A percentile compares a stretch with the other conserved stretches of the same genome.
phyloP scores from a whole-genome alignment of 148 eudicot species.

The Fagopyrum tataricum region DNA sequence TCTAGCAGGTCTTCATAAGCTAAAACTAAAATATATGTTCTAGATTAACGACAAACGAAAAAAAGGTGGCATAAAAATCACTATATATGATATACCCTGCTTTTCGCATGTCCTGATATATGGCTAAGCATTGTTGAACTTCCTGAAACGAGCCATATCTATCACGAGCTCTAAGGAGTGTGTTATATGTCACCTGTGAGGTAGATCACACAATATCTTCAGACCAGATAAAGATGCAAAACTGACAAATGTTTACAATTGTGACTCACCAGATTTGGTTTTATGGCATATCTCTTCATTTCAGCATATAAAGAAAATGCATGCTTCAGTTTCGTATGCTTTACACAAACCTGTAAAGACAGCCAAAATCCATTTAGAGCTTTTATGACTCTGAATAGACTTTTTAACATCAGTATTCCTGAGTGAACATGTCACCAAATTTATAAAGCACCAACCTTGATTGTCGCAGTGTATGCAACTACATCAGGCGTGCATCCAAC shows the following conservation, averaged over 20 bases:
- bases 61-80: neutral
- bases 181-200: slow-evolving; percentile 81
- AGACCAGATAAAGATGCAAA: neutral
- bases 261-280: slow-evolving; percentile 70
- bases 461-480: slow-evolving; percentile 75
- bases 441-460: slow-evolving; percentile 45
- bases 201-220: slow-evolving; percentile 9
- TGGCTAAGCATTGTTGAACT: slow-evolving; percentile 79
- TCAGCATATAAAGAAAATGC: slow-evolving; percentile 79
- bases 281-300: slow-evolving; percentile 66
- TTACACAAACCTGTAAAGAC: slow-evolving; percentile 62
- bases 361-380: slow-evolving; percentile 9
- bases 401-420: neutral
- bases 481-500: slow-evolving; percentile 81
- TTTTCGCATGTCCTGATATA: slow-evolving; percentile 92
- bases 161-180: slow-evolving; percentile 75
- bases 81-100: slow-evolving; percentile 46
- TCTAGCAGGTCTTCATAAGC: neutral
- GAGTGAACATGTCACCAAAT: neutral
- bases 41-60: neutral
- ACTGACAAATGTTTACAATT: neutral
- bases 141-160: slow-evolving; percentile 74
- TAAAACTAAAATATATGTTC: neutral
- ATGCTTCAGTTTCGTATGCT: slow-evolving; percentile 38
- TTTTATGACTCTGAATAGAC: slow-evolving; percentile 1